phyloP scores from a whole-genome alignment of 768 basidiomycete genomes.

The Lentinula guzmanii region DNA sequence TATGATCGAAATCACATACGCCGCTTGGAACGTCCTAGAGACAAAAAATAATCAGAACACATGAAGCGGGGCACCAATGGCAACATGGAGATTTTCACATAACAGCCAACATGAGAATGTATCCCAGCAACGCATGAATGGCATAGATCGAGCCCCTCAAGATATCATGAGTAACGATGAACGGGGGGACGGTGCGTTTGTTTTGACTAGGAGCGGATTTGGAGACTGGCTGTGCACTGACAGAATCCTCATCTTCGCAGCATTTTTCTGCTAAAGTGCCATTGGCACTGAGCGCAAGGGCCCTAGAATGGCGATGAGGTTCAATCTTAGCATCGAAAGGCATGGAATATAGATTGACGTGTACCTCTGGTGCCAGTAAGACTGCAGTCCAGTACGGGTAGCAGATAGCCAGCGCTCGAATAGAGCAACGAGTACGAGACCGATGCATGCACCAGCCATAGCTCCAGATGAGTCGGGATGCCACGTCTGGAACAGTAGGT shows the following conservation, averaged over 20 bases:
- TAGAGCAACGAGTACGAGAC: constrained; percentile 59
- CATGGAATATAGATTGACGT: constrained; percentile 2
- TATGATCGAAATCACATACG: constrained; percentile 69
- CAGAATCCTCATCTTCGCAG: background rate
- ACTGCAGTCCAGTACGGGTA: constrained; percentile 44
- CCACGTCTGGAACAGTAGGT: constrained; percentile 64
- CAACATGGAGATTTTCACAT: constrained; percentile 46
- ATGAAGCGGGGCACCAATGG: background rate
- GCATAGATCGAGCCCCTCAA: constrained; percentile 63
- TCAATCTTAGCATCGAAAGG: background rate
- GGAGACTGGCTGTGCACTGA: background rate
- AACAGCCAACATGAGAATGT: constrained; percentile 73
- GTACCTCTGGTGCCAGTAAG: constrained; percentile 57
- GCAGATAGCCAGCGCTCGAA: constrained; percentile 68
- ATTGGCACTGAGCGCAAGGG: background rate
- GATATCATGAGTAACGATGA: constrained; percentile 61
- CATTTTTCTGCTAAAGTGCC: constrained; percentile 1
- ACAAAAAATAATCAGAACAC: background rate
- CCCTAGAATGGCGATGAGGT: background rate
- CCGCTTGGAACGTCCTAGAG: constrained; percentile 77
- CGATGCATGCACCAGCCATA: constrained; percentile 71
- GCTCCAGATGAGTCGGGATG: constrained; percentile 62
- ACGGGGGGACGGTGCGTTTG: constrained; percentile 48
- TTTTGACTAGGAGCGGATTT: constrained; percentile 7
- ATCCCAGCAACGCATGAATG: constrained; percentile 56